Base-by-base conservation (phyloP, 2,329 filamentous ascomycete species). In the Sclerotinia nivalis region DNA sequence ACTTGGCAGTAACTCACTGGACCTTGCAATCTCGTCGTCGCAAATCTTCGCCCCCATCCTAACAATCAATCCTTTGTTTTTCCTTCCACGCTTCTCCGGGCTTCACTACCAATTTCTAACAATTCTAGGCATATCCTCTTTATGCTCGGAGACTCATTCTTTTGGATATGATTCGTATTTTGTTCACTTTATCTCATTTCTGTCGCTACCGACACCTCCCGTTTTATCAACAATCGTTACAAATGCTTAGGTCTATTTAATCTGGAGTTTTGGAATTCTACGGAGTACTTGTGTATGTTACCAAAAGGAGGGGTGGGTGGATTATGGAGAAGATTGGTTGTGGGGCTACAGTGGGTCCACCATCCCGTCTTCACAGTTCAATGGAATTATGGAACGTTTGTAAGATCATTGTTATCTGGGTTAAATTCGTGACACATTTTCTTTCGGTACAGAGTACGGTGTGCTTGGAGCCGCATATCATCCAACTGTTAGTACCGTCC, bases 191-290 rank as follows among this genome's bases (percentile, higher is more conserved):
- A 12, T 70, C 20, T 72, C 71, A 0, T 59, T 73, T n/a, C 56
- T 74, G 7, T 72, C 71, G 2, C 49, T 74, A 6, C 74, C 66
- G 7, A 67, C 73, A 8, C 65, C 68, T 22, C 71, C 72, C 12
- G 49, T 74, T 28, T 31, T 73, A 34, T 73, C 72, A 1, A 43
- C 70, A 40, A 54, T 72, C 25, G 71, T 72, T 58, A 68, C 73
- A 34, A 43, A 7, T 43, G 40, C 13, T 43, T 43, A 43, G 13
- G 40, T 43, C n/a, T 22, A 71, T 22, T 40, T 73, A 13, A 71
- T 73, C 34, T 73, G 73, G 43, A 60, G 69, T 28, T 55, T 73
- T 18, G 6, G 40, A 40, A 40, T 40, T 40, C 40, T 12, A 43
- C 40, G n/a, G n/a, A n/a, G n/a, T n/a, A n/a, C n/a, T n/a, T 43